Evolutionary conservation across 805 yeast genomes (phyloP).

Genomic region (Clavispora phyllophila): DNA sequence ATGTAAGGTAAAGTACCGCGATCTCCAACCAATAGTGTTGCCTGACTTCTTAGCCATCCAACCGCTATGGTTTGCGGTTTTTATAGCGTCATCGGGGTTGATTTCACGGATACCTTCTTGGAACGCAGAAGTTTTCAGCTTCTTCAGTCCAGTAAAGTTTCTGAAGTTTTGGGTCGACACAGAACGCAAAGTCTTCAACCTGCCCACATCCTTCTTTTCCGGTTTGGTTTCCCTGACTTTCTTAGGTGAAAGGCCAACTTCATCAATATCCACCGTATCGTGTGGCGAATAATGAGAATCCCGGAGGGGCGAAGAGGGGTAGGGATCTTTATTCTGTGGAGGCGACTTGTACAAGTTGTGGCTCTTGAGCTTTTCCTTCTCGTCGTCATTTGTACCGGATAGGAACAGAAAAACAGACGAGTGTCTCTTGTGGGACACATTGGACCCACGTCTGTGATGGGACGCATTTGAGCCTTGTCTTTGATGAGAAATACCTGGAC

Average conservation of each 20-base stretch:
- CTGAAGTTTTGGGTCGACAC: conserved; percentile 49
- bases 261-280: conserved; percentile 26
- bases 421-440: conserved; percentile 48
- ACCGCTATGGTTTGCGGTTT: conserved; percentile 74
- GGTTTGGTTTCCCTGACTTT: conserved; percentile 35
- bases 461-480: conserved; percentile 22
- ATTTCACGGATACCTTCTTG: conserved; percentile 81
- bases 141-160: conserved; percentile 42
- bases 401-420: conserved; percentile 56
- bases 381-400: conserved; percentile 25
- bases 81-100: conserved; percentile 72
- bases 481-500: conserved; percentile 5
- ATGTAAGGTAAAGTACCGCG: conserved; percentile 78
- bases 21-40: conserved; percentile 82
- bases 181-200: conserved; percentile 49
- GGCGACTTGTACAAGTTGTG: conserved; percentile 6
- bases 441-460: conserved; percentile 26
- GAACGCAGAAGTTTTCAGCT: conserved; percentile 71
- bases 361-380: conserved; percentile 8
- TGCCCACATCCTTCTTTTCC: conserved; percentile 20
- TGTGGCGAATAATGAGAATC: neutral
- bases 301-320: neutral
- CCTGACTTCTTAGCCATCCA: conserved; percentile 94
- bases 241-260: conserved; percentile 31
- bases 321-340: neutral